phyloP scores from a whole-genome alignment of 306 rosid genomes.

The Rubus parviflorus region DNA sequence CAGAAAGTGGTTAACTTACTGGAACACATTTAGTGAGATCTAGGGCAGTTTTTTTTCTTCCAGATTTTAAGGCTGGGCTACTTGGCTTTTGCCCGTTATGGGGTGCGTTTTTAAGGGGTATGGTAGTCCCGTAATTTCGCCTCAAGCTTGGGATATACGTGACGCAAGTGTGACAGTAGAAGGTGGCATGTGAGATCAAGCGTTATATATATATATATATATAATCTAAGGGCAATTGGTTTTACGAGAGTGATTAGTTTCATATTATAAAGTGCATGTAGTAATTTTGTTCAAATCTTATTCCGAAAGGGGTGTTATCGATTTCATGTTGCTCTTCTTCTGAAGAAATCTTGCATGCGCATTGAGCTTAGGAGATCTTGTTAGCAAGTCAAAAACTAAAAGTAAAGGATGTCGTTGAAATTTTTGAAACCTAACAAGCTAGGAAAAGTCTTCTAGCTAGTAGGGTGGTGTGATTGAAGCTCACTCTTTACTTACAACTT shows the following conservation, averaged over 20 bases:
- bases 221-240: too few species aligned
- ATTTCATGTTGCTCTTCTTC: too few species aligned
- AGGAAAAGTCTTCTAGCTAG: too few species aligned
- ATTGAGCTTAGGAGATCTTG: too few species aligned
- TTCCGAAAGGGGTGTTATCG: too few species aligned
- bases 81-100: neutral
- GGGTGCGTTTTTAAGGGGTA: neutral
- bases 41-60: neutral
- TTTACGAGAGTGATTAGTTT: too few species aligned
- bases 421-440: neutral
- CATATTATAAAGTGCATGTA: too few species aligned
- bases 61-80: neutral
- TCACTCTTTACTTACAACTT: too few species aligned
- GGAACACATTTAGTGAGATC: neutral
- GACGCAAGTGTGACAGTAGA: neutral
- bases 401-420: neutral
- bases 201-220: neutral
- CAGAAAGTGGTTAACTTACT: neutral
- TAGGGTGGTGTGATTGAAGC: neutral
- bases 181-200: neutral
- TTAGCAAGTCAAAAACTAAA: too few species aligned
- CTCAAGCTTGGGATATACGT: neutral
- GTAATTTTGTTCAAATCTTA: too few species aligned
- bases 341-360: too few species aligned
- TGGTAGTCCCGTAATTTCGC: neutral